Evolutionary conservation across 2,329 filamentous ascomycete species (phyloP).

Genomic region (Onygenales sp.): DNA sequence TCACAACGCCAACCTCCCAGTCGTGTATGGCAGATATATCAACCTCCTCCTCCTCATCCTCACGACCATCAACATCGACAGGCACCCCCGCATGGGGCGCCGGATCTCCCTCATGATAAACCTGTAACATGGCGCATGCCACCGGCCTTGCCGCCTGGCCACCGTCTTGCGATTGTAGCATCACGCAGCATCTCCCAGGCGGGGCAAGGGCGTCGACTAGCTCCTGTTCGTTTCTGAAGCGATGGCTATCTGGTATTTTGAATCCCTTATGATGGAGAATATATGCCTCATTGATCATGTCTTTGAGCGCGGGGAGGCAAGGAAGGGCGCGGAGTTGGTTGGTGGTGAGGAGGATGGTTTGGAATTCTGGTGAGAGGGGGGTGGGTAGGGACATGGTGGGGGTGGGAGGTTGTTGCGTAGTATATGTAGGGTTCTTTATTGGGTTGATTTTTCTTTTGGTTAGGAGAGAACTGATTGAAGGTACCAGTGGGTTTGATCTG

Average conservation of each 20-base stretch:
- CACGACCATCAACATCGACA: not conserved
- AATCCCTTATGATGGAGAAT: not conserved
- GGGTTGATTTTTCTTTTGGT: no score
- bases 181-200: not conserved
- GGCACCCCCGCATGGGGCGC: not conserved
- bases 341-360: not conserved
- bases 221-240: not conserved
- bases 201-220: not conserved
- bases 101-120: not conserved
- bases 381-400: not conserved
- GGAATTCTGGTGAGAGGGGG: not conserved
- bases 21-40: not conserved
- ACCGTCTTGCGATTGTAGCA: not conserved
- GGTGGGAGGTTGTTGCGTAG: no score
- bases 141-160: not conserved
- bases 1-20: constrained; percentile 1
- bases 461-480: no score
- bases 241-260: not conserved
- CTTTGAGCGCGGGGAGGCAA: not conserved
- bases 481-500: no score
- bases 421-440: no score
- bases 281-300: constrained; percentile 1
- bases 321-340: constrained; percentile 1
- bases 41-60: not conserved
- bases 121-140: not conserved